Evolutionary conservation across 1,139 yeast species (phyloP), one percentile per base, ranked within the genome.

Genomic region (Eremothecium coryli): DNA sequence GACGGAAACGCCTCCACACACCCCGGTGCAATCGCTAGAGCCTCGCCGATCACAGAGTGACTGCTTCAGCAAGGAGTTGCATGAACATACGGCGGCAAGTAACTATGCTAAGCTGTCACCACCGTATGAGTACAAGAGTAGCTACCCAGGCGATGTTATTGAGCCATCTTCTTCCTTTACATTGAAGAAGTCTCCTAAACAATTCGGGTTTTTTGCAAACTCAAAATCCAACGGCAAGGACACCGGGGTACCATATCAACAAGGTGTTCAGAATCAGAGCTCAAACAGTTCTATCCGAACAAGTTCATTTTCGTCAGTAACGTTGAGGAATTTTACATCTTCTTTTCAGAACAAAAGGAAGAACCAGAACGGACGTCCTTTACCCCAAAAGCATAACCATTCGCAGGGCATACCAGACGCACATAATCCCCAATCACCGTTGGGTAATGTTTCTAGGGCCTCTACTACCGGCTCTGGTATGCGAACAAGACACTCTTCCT

Each of bases 351-450:
- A 52, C 26, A 61, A 55, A 26, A 49, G 52, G 27, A 61, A 55
- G 36, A 58, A 67, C 1, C 44, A 59, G 18, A 60, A 63, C 32
- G 68, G 69, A 2, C 49, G 71, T 33, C 55, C 62, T 10, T 57
- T 60, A 25, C 67, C 71, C 3, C 71, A 65, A 41, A 66, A 63
- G 40, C 49, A 53, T 28, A 69, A 65, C 16, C 49, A 51, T 36
- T 37, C 46, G 13, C 37, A 45, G 4, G 46, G 46, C 24, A 43
- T 52, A 24, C 44, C 46, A 10, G 22, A 29, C 7, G 22, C n/a
- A 5, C 30, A 14, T n/a, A 22, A 20, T n/a, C n/a, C 30, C n/a
- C 28, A 27, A 6, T 3, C 30, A n/a, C 6, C 20, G 17, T 27
- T 18, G 4, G 14, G 14, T 18, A 18, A 18, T 6, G 22, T 14